Base-by-base conservation (phyloP, 129 eudicot genomes). In the Scalesia atractyloides region DNA sequence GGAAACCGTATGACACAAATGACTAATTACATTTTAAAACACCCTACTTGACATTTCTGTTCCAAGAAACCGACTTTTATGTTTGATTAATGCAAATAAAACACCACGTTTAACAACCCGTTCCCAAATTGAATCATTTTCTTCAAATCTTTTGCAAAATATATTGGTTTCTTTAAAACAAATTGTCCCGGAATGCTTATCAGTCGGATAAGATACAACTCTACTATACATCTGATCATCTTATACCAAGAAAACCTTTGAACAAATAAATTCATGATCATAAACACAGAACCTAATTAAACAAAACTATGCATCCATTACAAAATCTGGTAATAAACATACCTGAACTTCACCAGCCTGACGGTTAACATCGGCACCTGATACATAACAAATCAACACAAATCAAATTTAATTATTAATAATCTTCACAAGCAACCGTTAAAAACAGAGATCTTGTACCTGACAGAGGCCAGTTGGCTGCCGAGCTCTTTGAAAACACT, bases 261-360 rank as follows among this genome's bases (percentile, higher is more conserved):
- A n/a, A 39, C 62, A 56, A 22, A 57, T 22, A 20, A 18, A 3
- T 9, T 20, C 36, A 53, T 70, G 64, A 53, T 51, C 37, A 30
- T 22, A 15, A 70, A 18, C 14, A 4, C 50, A 67, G 59, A 69
- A 49, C 64, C 50, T 70, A 18, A 70, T 19, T 4, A 20, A 53
- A 20, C 5, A 44, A 57, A 46, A 26, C n/a, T 22, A 73, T 9
- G 59, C 14, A 26, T 62, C 51, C 7, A 64, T 33, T 36, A 77
- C 56, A 69, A 22, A 37, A 49, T 34, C 39, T n/a, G 44, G 15
- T 36, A 41, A 24, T 34, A 53, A 71, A 26, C 78, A 53, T 48
- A 86, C 96, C 96, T 86, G 91, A 68, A 70, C 70, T 79, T 86
- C 87, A 77, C 72, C 85, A 46, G 87, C 53, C 65, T 76, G 90